phyloP scores from a whole-genome alignment of 140 eudicot genomes.

The Artemisia princeps region DNA sequence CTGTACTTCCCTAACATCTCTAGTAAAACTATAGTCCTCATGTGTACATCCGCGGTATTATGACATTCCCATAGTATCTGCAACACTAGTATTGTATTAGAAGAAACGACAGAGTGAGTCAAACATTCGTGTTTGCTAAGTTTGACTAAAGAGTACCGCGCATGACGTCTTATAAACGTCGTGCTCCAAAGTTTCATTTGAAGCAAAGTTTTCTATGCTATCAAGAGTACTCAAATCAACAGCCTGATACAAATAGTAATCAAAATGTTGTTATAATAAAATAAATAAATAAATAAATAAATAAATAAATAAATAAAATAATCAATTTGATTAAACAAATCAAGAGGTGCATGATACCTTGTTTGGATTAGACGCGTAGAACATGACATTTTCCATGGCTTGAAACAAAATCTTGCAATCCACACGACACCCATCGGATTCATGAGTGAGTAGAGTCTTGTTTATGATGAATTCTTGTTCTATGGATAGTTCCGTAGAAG shows the following conservation, averaged over 20 bases:
- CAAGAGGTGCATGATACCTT: constrained; percentile 10
- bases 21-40: constrained; percentile 38
- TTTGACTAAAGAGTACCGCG: constrained; percentile 39
- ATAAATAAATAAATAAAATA: too few species aligned
- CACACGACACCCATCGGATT: constrained; percentile 41
- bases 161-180: constrained; percentile 41
- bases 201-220: constrained; percentile 27
- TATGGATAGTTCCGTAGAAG: constrained; percentile 17
- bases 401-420: constrained; percentile 56
- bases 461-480: constrained; percentile 48
- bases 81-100: constrained; percentile 9
- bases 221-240: constrained; percentile 30
- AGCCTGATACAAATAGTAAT: constrained; percentile 35
- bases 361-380: constrained; percentile 23
- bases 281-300: too few species aligned
- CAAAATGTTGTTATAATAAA: background rate
- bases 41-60: constrained; percentile 33
- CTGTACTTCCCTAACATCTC: constrained; percentile 44
- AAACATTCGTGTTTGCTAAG: constrained; percentile 8
- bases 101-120: background rate
- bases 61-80: constrained; percentile 46
- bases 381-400: constrained; percentile 49
- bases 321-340: constrained; percentile 1
- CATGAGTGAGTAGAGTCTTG: constrained; percentile 58
- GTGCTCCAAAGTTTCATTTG: constrained; percentile 40